Conservation (phyloP, 208 protist genomes). For the Trypanosoma boissoni region DNA sequence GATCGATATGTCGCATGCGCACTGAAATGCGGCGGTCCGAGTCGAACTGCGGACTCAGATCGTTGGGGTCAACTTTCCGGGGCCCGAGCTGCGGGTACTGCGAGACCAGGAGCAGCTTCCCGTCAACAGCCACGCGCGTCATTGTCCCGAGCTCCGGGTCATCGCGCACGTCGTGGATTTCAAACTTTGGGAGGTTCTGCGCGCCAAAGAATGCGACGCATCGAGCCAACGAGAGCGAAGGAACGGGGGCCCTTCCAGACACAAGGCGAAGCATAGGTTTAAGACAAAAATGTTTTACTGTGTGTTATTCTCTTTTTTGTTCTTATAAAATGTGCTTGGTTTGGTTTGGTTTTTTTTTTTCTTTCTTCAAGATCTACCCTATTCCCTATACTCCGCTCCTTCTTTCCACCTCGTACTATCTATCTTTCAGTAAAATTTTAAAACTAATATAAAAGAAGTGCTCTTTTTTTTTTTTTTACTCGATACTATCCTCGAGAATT, state of each 20-base stretch:
- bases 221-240: slow-evolving; percentile 5
- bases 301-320: no score
- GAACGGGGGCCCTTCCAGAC: slow-evolving; percentile 9
- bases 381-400: no score
- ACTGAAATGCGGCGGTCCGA: slow-evolving; percentile 67
- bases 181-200: slow-evolving; percentile 65
- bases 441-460: no score
- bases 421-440: no score
- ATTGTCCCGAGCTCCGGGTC: slow-evolving; percentile 68
- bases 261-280: slow-evolving; percentile 40
- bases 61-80: slow-evolving; percentile 83
- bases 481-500: slow-evolving; percentile 1
- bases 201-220: slow-evolving; percentile 23
- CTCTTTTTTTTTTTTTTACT: slow-evolving; percentile 16
- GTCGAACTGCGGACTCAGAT: slow-evolving; percentile 84
- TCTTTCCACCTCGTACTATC: no score
- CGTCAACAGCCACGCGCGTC: slow-evolving; percentile 75
- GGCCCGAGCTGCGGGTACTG: slow-evolving; percentile 87
- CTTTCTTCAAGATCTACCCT: no score
- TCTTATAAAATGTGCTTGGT: no score
- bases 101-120: slow-evolving; percentile 71
- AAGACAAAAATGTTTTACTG: no score
- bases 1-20: slow-evolving; percentile 75
- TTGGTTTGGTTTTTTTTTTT: no score
- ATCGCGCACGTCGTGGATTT: slow-evolving; percentile 85